Conservation (phyloP, 345 rosid species). For the Syzygium aromaticum region DNA sequence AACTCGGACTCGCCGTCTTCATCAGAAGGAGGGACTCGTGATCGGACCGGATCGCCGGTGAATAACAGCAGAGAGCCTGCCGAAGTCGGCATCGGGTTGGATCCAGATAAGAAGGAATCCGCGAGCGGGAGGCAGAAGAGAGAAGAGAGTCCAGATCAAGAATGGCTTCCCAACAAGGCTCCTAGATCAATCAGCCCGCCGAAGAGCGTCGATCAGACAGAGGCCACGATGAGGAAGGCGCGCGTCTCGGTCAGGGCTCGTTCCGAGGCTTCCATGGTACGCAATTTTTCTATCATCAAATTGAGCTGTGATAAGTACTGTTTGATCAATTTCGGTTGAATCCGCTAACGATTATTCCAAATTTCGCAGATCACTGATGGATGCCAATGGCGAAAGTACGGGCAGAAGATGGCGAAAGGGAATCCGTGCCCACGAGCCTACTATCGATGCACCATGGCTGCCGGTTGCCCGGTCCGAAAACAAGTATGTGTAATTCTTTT, state of each 20-base stretch:
- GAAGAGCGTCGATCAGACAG: constrained; percentile 43
- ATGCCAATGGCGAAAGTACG: constrained; percentile 76
- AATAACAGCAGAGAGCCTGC: constrained; percentile 10
- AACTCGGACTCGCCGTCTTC: constrained; percentile 25
- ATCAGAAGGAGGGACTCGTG: constrained; percentile 37
- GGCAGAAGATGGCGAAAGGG: constrained; percentile 78
- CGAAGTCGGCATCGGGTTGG: constrained; percentile 4
- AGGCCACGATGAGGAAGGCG: constrained; percentile 66
- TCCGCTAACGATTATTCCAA: background rate
- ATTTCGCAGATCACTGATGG: constrained; percentile 50
- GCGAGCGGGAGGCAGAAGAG: constrained; percentile 8
- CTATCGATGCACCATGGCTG: constrained; percentile 74
- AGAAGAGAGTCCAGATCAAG: constrained; percentile 37
- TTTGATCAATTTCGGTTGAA: background rate
- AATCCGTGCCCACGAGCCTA: constrained; percentile 81
- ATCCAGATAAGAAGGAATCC: constrained; percentile 13
- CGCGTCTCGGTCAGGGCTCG: constrained; percentile 63
- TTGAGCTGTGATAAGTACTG: background rate
- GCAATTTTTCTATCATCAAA: background rate
- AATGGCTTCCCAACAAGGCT: constrained; percentile 28
- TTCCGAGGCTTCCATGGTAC: constrained; percentile 30
- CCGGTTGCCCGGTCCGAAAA: constrained; percentile 75
- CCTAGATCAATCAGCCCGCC: constrained; percentile 29
- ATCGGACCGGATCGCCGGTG: constrained; percentile 28
- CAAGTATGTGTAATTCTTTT: constrained; percentile 22